Evolutionary conservation across 495 filamentous ascomycete genomes (phyloP), one percentile per base, ranked within the genome.

Genomic region (Xylaria longipes): DNA sequence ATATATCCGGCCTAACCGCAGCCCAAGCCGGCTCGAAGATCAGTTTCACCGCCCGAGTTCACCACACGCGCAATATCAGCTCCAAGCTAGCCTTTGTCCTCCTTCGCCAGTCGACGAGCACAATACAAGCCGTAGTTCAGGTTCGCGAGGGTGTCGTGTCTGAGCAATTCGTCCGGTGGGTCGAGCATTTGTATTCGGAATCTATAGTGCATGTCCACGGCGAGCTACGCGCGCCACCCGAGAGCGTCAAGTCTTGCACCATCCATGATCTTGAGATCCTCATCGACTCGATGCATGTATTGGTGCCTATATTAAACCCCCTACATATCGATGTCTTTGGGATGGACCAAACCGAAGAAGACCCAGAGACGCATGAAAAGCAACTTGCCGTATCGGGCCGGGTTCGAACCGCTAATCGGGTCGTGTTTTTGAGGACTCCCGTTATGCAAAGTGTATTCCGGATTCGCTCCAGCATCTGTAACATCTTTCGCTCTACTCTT

Each of bases 151-250:
- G 77, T 76, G 85, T 76, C 50, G 77, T 91, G 17, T 90, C 88
- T 22, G 88, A 90, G 76, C 91, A 95, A 82, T 97, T 98, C 90
- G 91, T 97, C 41, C 95, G 97, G 81, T 98, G 92, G 88, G 90
- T 90, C 17, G 90, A 91, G 73, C 90, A 88, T 68, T 83, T 98
- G 71, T 93, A 91, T 70, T 84, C 89, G 48, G 95, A 98, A 81
- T 92, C 89, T 9, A 87, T 95, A 33, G 91, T 98, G 41, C 86
- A 92, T 72, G 90, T 97, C 39, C 88, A 90, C 50, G 96, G 93
- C 68, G 81, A 87, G 27, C 84, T 97, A 25, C 91, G 94, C 79
- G 87, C 88, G 80, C 90, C 94, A 2, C 87, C 89, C 8, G 92
- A 95, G 71, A 85, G 88, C 46, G 89, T 98, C 77, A 92, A 92